phyloP scores from a whole-genome alignment of 352 stramenopile species.

The Phytophthora capsici region DNA sequence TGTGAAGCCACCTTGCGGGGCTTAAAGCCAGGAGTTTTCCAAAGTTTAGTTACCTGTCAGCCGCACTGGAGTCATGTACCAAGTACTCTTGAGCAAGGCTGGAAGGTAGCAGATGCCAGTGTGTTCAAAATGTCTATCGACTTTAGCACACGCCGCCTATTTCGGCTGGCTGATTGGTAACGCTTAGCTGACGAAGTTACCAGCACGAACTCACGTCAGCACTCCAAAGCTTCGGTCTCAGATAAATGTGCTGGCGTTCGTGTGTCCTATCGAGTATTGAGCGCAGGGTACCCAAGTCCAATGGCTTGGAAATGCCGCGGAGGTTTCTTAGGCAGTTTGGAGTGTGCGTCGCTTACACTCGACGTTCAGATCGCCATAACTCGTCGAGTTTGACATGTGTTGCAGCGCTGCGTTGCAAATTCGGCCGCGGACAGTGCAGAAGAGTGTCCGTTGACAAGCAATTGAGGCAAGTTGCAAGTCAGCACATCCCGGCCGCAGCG shows the following conservation, averaged over 20 bases:
- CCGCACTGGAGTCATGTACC: background rate
- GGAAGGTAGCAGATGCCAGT: background rate
- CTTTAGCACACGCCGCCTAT: background rate
- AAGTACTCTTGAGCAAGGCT: background rate
- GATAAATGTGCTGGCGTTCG: slow-evolving; percentile 10
- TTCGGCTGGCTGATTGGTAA: slow-evolving; percentile 6
- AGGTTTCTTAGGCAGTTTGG: slow-evolving; percentile 5
- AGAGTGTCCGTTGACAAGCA: slow-evolving; percentile 11
- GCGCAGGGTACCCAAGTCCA: slow-evolving; percentile 4
- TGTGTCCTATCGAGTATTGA: background rate
- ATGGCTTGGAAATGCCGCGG: background rate
- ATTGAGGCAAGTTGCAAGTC: slow-evolving; percentile 1
- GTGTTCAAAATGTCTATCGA: background rate
- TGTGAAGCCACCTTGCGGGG: background rate
- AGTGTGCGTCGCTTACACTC: slow-evolving; percentile 1
- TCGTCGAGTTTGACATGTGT: slow-evolving; percentile 16
- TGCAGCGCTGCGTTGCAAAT: slow-evolving; percentile 13
- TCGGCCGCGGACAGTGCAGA: slow-evolving; percentile 12
- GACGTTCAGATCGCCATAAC: slow-evolving; percentile 14
- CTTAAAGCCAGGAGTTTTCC: background rate
- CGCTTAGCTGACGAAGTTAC: background rate
- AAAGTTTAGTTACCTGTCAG: slow-evolving; percentile 4
- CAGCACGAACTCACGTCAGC: background rate
- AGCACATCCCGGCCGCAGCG: slow-evolving; percentile 21
- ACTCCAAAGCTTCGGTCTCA: background rate